Base-by-base conservation (phyloP, 2,329 filamentous ascomycete species). In the Triangularia verruculosa region DNA sequence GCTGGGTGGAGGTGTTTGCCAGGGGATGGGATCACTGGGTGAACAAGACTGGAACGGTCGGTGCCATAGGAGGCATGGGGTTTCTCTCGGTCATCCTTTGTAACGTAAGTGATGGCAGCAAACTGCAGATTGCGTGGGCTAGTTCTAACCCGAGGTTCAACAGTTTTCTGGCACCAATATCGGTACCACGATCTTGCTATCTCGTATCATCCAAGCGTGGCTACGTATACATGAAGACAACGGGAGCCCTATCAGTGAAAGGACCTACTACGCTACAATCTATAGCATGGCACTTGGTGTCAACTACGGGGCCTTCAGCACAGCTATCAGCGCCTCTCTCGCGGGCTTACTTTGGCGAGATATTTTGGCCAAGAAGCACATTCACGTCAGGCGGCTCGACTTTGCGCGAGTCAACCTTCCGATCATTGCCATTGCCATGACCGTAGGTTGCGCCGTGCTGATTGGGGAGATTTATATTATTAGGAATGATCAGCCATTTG, bases 121-220 rank as follows among this genome's bases (percentile, higher is more conserved):
- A 13, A 17, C n/a, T 56, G 27, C 56, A 32, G 62, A 12, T 30
- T 22, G 8, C 20, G 52, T 32, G 9, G 22, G 47, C 53, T 7
- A 32, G 25, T 12, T 47, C 57, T 59, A 11, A 62, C n/a, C 9
- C 6, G 9, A n/a, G 24, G 15, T 24, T 65, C 22, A 22, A 47
- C 56, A 91, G 88, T 92, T 91, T 68, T 87, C 89, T 0, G 89
- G 89, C 17, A 92, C 89, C 1, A 92, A 92, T 67, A 92, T 92
- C 59, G 89, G 89, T 32, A 90, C 89, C 0, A 89, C 89, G 0
- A 92, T 92, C 70, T 83, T 92, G 0, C 79, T 92, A 1, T 90
- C 84, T 8, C 86, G 89, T 2, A 83, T 91, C 6, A 84, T 92
- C 11, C 89, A 92, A 72, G 78, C 84, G 0, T 92, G 89, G 89